Base-by-base conservation (phyloP, 108 stramenopile genomes). In the Skeletonema costatum region DNA sequence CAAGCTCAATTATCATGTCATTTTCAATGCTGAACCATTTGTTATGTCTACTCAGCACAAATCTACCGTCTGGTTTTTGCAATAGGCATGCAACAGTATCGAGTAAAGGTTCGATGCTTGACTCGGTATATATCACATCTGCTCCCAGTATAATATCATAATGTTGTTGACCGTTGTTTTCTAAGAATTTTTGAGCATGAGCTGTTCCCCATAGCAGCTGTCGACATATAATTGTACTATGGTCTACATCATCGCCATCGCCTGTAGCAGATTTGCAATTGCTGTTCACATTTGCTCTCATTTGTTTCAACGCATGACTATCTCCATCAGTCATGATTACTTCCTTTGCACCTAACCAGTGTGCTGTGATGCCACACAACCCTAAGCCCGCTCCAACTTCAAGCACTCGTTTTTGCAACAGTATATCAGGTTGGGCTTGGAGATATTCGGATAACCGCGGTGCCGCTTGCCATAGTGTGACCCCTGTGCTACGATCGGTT, bases 311-410 rank as follows among this genome's bases (percentile, higher is more conserved):
- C 30, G 74, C 72, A 41, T 58, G 68, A 2, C 66, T 68, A 71
- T 90, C 89, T 39, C 89, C 89, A 78, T 90, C 89, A 42, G 89
- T 87, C 56, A 84, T 60, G 9, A 85, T 29, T 4, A 85, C 85
- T 6, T 21, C 29, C 1, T 32, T n/a, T 35, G 86, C 82, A 19
- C 82, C 83, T 59, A 86, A 63, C 61, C 56, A 61, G 77, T 80
- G 75, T 8, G 87, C 83, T 1, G 83, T 69, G 63, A 87, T 83
- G 3, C 87, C 87, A 68, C 82, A 83, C 17, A 87, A 48, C 16
- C 89, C 89, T 1, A 81, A 62, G 8, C 89, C 89, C 8, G 89
- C 85, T 19, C 89, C 89, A 21, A 90, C 60, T 70, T 89, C 85
- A 12, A 85, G 68, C 25, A 87, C 78, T 19, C 46, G 46, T 50